A percentile compares a stretch with the other conserved stretches of the same genome.
phyloP scores from a whole-genome alignment of 495 filamentous ascomycete genomes.

The Neurospora sp. region DNA sequence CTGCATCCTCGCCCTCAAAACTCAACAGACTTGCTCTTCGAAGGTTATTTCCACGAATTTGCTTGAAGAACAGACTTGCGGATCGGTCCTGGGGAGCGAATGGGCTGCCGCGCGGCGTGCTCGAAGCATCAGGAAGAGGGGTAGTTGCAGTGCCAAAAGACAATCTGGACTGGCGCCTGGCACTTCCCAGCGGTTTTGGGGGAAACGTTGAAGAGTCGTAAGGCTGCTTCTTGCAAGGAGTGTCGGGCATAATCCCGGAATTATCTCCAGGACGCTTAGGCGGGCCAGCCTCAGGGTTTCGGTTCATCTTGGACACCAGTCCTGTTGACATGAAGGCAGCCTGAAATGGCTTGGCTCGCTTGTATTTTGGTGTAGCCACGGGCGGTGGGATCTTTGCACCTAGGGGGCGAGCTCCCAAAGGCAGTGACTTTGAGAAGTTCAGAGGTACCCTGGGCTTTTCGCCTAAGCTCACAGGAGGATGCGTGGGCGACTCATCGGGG shows the following conservation, averaged over 20 bases:
- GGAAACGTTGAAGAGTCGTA: slow-evolving; percentile 56
- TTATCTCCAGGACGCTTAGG: slow-evolving; percentile 28
- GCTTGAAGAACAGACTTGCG: slow-evolving; percentile 30
- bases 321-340: slow-evolving; percentile 92
- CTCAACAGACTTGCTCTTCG: slow-evolving; percentile 69
- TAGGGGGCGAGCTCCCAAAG: slow-evolving; percentile 48
- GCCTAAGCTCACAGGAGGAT: slow-evolving; percentile 46
- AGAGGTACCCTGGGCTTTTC: slow-evolving; percentile 36
- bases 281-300: slow-evolving; percentile 49
- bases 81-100: slow-evolving; percentile 54
- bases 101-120: slow-evolving; percentile 29
- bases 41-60: slow-evolving; percentile 29
- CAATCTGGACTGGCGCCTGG: slow-evolving; percentile 28
- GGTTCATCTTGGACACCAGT: slow-evolving; percentile 74
- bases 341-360: slow-evolving; percentile 69
- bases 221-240: slow-evolving; percentile 78
- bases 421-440: slow-evolving; percentile 75
- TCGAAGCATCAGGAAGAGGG: slow-evolving; percentile 49
- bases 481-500: slow-evolving; percentile 64
- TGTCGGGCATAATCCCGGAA: slow-evolving; percentile 62
- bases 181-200: slow-evolving; percentile 41
- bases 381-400: slow-evolving; percentile 32
- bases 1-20: slow-evolving; percentile 60
- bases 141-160: slow-evolving; percentile 42
- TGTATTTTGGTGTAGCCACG: slow-evolving; percentile 77